A percentile compares a stretch with the other conserved stretches of the same genome.
phyloP scores from a whole-genome alignment of 257 asterid species.

The Ehretia macrophylla region DNA sequence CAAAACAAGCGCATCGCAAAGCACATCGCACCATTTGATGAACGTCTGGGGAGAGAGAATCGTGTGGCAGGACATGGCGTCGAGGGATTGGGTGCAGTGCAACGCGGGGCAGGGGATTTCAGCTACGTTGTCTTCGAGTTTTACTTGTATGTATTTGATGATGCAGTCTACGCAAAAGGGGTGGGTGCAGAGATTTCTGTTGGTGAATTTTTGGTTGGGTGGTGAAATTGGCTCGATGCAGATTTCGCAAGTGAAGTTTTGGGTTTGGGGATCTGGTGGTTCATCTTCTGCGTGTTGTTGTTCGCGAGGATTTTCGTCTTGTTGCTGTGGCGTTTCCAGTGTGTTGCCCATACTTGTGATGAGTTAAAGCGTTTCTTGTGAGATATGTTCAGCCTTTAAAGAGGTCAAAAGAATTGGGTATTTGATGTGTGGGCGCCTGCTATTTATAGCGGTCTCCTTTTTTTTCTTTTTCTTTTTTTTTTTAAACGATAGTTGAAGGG shows the following conservation, averaged over 20 bases:
- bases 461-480: too few species aligned
- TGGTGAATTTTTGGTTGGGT: constrained; percentile 17
- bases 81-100: constrained; percentile 46
- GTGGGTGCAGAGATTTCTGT: constrained; percentile 36
- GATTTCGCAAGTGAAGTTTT: constrained; percentile 51
- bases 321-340: neutral
- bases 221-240: constrained; percentile 43
- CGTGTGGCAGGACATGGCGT: constrained; percentile 41
- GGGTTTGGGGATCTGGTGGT: neutral
- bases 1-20: constrained; percentile 45
- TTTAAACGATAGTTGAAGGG: too few species aligned
- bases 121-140: constrained; percentile 44
- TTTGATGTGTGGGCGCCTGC: too few species aligned
- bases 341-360: constrained; percentile 2
- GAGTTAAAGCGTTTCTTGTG: neutral
- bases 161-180: constrained; percentile 64
- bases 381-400: too few species aligned
- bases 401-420: too few species aligned
- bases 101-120: constrained; percentile 57
- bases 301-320: neutral
- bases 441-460: too few species aligned
- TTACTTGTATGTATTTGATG: constrained; percentile 54
- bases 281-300: neutral
- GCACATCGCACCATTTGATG: constrained; percentile 68
- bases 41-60: constrained; percentile 37